A percentile compares a stretch with the other conserved stretches of the same genome.
Evolutionary conservation across 2,329 filamentous ascomycete species (phyloP).

Genomic region (Colletotrichum musicola): DNA sequence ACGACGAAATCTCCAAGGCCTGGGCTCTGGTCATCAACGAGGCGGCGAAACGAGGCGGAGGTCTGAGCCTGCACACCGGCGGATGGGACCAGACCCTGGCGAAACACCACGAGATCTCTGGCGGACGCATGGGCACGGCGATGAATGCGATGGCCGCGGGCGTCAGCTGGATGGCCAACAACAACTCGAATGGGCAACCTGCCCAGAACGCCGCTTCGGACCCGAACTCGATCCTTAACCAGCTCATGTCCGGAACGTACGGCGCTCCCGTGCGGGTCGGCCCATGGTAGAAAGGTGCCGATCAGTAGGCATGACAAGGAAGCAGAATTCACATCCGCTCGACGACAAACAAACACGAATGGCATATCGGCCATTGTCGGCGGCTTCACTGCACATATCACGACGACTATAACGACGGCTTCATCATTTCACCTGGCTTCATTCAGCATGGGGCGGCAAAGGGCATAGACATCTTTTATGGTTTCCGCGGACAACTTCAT

Average conservation of each 20-base stretch:
- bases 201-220: slow-evolving; percentile 50
- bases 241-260: slow-evolving; percentile 72
- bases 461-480: slow-evolving; percentile 41
- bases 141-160: slow-evolving; percentile 81
- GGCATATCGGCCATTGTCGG: slow-evolving; percentile 23
- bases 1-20: slow-evolving; percentile 94
- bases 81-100: slow-evolving; percentile 91
- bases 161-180: slow-evolving; percentile 78
- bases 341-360: not conserved
- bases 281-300: slow-evolving; percentile 61
- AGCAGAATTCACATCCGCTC: slow-evolving; percentile 11
- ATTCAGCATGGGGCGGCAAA: slow-evolving; percentile 39
- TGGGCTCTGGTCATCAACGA: slow-evolving; percentile 94
- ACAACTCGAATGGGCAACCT: slow-evolving; percentile 42
- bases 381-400: slow-evolving; percentile 37
- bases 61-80: slow-evolving; percentile 88
- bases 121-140: slow-evolving; percentile 83
- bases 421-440: slow-evolving; percentile 18
- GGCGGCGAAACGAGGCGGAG: slow-evolving; percentile 89
- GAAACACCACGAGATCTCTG: slow-evolving; percentile 89
- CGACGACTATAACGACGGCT: slow-evolving; percentile 40
- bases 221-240: slow-evolving; percentile 70
- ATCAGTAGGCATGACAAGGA: not conserved
- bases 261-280: slow-evolving; percentile 72
- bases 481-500: slow-evolving; percentile 37